Percentiles rank a stretch among this genome's conserved stretches.
Conservation (phyloP, 1,284 basidiomycete genomes). For the Sanghuangporus sanghuang region DNA sequence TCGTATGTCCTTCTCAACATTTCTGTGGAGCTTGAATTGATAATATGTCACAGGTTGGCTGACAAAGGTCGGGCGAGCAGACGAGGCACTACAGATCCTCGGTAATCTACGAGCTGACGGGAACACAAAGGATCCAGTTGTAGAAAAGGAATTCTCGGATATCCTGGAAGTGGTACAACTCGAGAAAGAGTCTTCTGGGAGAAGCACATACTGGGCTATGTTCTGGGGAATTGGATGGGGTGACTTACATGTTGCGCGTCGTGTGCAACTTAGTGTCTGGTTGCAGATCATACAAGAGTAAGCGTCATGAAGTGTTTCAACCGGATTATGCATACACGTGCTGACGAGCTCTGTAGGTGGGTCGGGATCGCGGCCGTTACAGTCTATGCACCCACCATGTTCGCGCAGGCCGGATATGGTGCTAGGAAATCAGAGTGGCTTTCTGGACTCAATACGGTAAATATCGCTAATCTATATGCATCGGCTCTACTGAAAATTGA, state of each 20-base stretch:
- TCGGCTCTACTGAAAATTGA: conserved; percentile 1
- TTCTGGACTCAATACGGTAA: conserved; percentile 41
- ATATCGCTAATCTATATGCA: conserved; percentile 10
- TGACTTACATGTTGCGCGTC: conserved; percentile 39
- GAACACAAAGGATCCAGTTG: conserved; percentile 16
- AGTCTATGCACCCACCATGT: conserved; percentile 46
- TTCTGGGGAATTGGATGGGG: conserved; percentile 41
- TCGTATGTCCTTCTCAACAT: conserved; percentile 24
- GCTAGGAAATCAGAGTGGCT: conserved; percentile 43
- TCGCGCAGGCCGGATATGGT: conserved; percentile 41
- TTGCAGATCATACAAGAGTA: conserved; percentile 47
- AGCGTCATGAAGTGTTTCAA: conserved; percentile 15
- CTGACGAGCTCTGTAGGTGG: conserved; percentile 28
- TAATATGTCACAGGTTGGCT: conserved; percentile 33
- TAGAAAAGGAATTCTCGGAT: conserved; percentile 32
- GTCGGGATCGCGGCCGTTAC: conserved; percentile 48
- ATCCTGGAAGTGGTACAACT: conserved; percentile 38
- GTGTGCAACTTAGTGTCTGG: conserved; percentile 45
- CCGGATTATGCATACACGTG: background rate
- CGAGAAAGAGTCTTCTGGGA: conserved; percentile 37
- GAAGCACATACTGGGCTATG: conserved; percentile 43
- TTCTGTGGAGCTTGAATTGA: background rate
- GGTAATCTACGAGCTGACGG: conserved; percentile 26
- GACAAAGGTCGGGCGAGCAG: conserved; percentile 43
- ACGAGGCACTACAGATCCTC: conserved; percentile 41